A percentile compares a stretch with the other conserved stretches of the same genome.
phyloP scores from a whole-genome alignment of 2,329 filamentous ascomycete genomes.

The Neurospora crassa region DNA sequence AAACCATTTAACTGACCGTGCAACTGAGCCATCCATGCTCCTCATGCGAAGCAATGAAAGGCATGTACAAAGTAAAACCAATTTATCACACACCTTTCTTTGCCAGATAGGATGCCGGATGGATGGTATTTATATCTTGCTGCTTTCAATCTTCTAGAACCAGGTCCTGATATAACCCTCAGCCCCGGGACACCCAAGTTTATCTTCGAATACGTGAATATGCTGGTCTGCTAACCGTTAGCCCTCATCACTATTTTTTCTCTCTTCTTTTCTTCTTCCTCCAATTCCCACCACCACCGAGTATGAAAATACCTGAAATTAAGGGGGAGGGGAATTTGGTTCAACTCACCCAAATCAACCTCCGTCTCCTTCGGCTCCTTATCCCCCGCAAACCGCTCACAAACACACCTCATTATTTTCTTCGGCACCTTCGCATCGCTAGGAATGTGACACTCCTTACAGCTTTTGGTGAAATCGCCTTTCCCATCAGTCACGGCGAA shows the following conservation, averaged over 20 bases:
- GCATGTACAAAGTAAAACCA: background rate
- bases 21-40: background rate
- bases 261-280: background rate
- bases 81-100: background rate
- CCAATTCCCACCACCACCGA: background rate
- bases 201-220: background rate
- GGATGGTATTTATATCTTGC: background rate
- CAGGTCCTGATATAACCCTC: too few species aligned
- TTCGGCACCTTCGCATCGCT: too few species aligned
- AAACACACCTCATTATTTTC: background rate
- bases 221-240: background rate
- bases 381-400: background rate
- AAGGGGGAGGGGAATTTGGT: too few species aligned
- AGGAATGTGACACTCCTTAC: background rate
- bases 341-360: background rate
- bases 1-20: background rate
- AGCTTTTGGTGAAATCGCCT: background rate
- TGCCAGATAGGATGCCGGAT: background rate
- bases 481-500: background rate
- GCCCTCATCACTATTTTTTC: background rate
- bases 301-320: too few species aligned
- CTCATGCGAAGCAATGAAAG: background rate
- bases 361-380: background rate
- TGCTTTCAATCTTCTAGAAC: too few species aligned
- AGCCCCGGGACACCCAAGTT: background rate